Evolutionary conservation across 83 land plant species (phyloP).

Genomic region (Diphasiastrum complanatum): DNA sequence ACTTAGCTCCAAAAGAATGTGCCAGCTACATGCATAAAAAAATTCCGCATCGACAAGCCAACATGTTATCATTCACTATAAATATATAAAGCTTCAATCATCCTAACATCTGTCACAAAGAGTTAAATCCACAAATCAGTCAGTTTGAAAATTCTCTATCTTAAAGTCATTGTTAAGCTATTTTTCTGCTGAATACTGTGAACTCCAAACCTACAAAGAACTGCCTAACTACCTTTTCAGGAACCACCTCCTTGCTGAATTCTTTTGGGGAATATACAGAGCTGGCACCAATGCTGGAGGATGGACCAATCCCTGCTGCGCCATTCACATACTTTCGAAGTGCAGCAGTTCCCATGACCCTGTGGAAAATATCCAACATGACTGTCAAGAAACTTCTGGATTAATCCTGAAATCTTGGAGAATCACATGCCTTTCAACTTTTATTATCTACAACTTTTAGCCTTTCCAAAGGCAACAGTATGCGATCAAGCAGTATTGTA

Average conservation of each 20-base stretch:
- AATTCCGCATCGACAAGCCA: no score
- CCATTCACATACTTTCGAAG: conserved; percentile 86
- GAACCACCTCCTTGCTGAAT: conserved; percentile 77
- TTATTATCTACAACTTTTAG: no score
- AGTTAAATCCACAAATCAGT: not conserved
- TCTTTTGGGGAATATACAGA: conserved; percentile 86
- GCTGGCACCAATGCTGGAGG: conserved; percentile 77
- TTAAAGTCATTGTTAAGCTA: not conserved
- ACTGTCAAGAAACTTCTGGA: not conserved
- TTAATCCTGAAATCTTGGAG: no score
- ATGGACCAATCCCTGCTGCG: conserved; percentile 71
- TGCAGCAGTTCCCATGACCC: conserved; percentile 87
- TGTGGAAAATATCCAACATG: conserved; percentile 23
- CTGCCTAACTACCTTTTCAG: conserved; percentile 69
- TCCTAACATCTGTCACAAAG: no score
- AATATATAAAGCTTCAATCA: no score
- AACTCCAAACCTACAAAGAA: not conserved
- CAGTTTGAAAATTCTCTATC: not conserved
- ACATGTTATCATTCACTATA: no score
- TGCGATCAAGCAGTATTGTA: no score
- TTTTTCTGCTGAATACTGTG: no score
- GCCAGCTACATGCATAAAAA: no score
- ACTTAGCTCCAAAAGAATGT: no score
- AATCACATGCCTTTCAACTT: no score
- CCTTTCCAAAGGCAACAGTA: no score